These are phyloP conservation scores for Fusarium agapanthi DNA, from an alignment of 2,329 filamentous ascomycete species.

Conservation along the genomic window DNA sequence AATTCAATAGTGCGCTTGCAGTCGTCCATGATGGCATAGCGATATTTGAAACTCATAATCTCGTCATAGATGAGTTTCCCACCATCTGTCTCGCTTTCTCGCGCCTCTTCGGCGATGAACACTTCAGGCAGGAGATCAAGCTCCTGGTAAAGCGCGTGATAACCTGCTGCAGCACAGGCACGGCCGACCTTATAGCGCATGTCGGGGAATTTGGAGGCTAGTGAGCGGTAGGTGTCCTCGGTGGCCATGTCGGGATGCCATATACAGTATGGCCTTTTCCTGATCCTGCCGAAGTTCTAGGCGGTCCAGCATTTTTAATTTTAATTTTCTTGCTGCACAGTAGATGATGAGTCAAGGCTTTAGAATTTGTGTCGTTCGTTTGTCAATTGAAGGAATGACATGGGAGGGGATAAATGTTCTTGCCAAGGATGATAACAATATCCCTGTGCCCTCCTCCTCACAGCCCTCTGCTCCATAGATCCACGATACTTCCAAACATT, in stretches of 20 bases:
- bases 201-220: neutral
- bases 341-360: neutral
- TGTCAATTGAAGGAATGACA: neutral
- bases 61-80: neutral
- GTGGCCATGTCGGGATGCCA: neutral
- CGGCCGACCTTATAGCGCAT: neutral
- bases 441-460: neutral
- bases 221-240: neutral
- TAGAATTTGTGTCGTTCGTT: neutral
- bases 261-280: neutral
- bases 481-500: neutral
- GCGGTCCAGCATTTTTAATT: neutral
- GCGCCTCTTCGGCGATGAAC: neutral
- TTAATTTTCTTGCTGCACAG: neutral
- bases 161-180: neutral
- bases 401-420: neutral
- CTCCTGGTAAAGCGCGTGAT: neutral
- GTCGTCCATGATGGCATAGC: neutral
- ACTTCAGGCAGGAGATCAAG: neutral
- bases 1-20: neutral
- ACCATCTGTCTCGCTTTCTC: neutral
- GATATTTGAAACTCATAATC: neutral
- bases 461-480: neutral
- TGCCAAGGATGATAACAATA: neutral
- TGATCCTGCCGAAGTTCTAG: neutral